Conservation (phyloP, 139 green algal genomes). For the Prasinococcaceae sp. region DNA sequence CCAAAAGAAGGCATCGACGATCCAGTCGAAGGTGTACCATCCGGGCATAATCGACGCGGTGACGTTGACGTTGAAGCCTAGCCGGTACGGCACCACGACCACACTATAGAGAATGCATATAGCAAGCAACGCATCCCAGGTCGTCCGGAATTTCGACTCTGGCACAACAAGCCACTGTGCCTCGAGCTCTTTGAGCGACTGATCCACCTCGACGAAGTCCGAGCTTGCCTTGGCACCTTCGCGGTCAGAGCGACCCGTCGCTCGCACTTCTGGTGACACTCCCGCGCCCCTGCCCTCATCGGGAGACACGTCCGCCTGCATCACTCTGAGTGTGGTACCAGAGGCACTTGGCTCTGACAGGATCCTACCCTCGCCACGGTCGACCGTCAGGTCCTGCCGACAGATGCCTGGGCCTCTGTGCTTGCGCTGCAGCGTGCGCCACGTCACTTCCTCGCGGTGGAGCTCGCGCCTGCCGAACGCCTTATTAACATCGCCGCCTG, state of each 20-base stretch:
- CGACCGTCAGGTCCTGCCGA: too few relatives aligned
- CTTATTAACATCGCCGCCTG: neutral
- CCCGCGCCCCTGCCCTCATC: too few relatives aligned
- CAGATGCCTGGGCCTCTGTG: too few relatives aligned
- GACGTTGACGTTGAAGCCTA: conserved; percentile 4
- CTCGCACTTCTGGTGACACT: too few relatives aligned
- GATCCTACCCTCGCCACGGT: too few relatives aligned
- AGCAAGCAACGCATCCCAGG: neutral
- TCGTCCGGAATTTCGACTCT: neutral
- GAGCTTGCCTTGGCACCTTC: neutral
- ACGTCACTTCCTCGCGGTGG: too few relatives aligned
- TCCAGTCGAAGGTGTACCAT: conserved; percentile 6
- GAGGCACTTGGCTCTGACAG: too few relatives aligned
- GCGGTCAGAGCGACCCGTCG: too few relatives aligned
- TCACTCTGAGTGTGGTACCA: too few relatives aligned
- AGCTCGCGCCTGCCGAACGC: neutral
- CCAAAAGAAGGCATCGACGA: conserved; percentile 6
- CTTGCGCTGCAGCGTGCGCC: too few relatives aligned
- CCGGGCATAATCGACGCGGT: too few relatives aligned
- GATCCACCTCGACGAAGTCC: neutral
- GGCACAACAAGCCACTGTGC: neutral
- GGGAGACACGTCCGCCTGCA: too few relatives aligned
- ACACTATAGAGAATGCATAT: conserved; percentile 7
- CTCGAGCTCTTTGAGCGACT: neutral
- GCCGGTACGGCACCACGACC: conserved; percentile 3